A percentile compares a stretch with the other conserved stretches of the same genome.
These are phyloP conservation scores for Bruguiera hainesii DNA, from an alignment of 441 rosid species.

Conservation along the genomic window DNA sequence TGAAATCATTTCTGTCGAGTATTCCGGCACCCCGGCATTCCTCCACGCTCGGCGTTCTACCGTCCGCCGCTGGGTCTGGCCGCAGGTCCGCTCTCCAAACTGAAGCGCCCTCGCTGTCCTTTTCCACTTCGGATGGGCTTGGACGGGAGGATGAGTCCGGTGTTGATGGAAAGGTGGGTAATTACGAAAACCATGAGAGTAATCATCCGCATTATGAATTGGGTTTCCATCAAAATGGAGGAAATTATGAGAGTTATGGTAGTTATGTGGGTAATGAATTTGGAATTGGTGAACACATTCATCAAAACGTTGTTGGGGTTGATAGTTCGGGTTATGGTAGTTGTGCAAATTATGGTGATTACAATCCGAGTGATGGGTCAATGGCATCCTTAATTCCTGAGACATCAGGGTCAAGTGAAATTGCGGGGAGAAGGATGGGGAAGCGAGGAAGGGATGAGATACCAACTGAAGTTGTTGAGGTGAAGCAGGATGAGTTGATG, in stretches of 20 bases:
- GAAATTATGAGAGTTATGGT: constrained; percentile 15
- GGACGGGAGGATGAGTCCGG: neutral
- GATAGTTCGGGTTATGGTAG: constrained; percentile 21
- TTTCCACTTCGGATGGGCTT: constrained; percentile 16
- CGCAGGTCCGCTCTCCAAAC: constrained; percentile 64
- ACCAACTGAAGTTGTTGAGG: constrained; percentile 73
- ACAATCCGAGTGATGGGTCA: constrained; percentile 25
- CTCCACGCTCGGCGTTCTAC: constrained; percentile 53
- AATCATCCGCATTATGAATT: constrained; percentile 13
- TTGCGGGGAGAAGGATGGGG: constrained; percentile 39
- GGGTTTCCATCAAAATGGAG: constrained; percentile 22
- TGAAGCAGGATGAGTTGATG: constrained; percentile 90
- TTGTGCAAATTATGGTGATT: constrained; percentile 31
- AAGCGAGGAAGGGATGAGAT: constrained; percentile 77
- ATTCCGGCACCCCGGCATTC: constrained; percentile 78
- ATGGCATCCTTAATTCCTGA: constrained; percentile 35
- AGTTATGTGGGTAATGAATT: constrained; percentile 13
- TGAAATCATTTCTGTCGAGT: constrained; percentile 61
- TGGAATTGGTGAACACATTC: constrained; percentile 12
- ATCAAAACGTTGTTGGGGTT: constrained; percentile 20
- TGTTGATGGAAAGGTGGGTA: neutral
- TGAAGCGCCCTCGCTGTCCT: constrained; percentile 29
- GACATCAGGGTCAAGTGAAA: constrained; percentile 26
- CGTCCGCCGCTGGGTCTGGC: constrained; percentile 48
- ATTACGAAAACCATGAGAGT: neutral